Percentiles rank a stretch among this genome's conserved stretches.
phyloP scores from a whole-genome alignment of 805 yeast species.

The Ogataea nakhonphanomensis region DNA sequence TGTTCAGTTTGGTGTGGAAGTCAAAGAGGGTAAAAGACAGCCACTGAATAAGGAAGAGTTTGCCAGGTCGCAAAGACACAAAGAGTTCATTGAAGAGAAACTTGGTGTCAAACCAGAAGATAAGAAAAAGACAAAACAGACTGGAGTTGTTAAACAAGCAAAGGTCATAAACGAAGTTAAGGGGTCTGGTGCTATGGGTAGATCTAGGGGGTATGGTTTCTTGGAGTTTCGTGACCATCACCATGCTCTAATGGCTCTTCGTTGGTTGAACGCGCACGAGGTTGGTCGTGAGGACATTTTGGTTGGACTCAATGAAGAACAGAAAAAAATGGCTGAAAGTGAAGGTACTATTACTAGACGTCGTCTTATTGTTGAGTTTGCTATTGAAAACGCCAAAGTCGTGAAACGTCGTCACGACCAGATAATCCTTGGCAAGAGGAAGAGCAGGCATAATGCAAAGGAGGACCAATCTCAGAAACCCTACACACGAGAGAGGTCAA shows the following conservation, averaged over 20 bases:
- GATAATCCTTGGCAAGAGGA: conserved; percentile 34
- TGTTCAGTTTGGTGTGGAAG: conserved; percentile 91
- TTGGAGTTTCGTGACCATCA: conserved; percentile 90
- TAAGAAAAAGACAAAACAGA: conserved; percentile 63
- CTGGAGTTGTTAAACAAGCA: conserved; percentile 91
- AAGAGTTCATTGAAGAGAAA: conserved; percentile 36
- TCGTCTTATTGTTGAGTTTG: conserved; percentile 89
- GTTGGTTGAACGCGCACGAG: conserved; percentile 95
- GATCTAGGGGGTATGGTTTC: conserved; percentile 97
- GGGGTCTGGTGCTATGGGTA: conserved; percentile 80
- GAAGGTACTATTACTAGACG: conserved; percentile 57
- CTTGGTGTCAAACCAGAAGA: conserved; percentile 38
- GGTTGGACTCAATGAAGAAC: conserved; percentile 70
- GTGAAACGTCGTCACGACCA: conserved; percentile 84
- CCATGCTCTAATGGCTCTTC: conserved; percentile 88
- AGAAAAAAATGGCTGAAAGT: conserved; percentile 48
- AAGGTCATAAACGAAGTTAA: conserved; percentile 91
- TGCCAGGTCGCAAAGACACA: conserved; percentile 70
- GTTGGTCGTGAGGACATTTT: conserved; percentile 68
- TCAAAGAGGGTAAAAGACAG: conserved; percentile 68
- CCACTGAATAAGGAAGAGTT: conserved; percentile 87
- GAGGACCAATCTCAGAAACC: too few species aligned
- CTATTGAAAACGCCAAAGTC: conserved; percentile 92
- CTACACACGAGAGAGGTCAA: too few species aligned
- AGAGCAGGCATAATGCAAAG: conserved; percentile 11